phyloP scores from a whole-genome alignment of 2,329 filamentous ascomycete species.

The Sporothrix euskadiensis region DNA sequence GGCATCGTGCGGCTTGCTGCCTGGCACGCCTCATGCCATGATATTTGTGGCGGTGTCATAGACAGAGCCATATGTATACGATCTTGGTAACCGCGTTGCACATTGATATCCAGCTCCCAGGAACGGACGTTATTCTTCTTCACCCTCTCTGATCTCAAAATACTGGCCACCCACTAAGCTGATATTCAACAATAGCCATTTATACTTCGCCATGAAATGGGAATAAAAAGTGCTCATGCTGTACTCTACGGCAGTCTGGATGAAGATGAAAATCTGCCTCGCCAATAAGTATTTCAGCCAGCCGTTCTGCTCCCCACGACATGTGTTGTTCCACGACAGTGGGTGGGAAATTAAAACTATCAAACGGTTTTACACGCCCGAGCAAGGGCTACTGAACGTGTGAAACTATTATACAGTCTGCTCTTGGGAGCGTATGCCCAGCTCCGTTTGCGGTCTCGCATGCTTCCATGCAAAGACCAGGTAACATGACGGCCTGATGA shows the following conservation, averaged over 20 bases:
- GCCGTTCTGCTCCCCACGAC: not conserved
- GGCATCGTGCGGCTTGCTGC: no score
- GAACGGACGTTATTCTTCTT: not conserved
- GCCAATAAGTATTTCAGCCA: not conserved
- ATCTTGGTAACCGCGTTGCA: not conserved
- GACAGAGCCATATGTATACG: not conserved
- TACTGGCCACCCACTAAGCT: no score
- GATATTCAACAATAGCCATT: no score
- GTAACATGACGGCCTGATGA: not conserved
- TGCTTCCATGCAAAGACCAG: not conserved
- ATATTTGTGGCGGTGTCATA: not conserved
- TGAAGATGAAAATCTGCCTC: not conserved
- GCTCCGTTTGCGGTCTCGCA: not conserved
- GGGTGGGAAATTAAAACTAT: not conserved
- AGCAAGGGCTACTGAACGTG: not conserved
- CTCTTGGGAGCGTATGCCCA: not conserved
- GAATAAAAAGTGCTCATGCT: not conserved
- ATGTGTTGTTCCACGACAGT: not conserved
- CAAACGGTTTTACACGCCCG: not conserved
- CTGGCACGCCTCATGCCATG: not conserved
- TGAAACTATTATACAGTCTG: not conserved
- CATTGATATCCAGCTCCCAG: not conserved
- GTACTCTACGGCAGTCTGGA: not conserved
- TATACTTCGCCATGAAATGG: not conserved
- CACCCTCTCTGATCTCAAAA: not conserved